phyloP scores from a whole-genome alignment of 768 basidiomycete genomes.

The Candolleomyces efflorescens region DNA sequence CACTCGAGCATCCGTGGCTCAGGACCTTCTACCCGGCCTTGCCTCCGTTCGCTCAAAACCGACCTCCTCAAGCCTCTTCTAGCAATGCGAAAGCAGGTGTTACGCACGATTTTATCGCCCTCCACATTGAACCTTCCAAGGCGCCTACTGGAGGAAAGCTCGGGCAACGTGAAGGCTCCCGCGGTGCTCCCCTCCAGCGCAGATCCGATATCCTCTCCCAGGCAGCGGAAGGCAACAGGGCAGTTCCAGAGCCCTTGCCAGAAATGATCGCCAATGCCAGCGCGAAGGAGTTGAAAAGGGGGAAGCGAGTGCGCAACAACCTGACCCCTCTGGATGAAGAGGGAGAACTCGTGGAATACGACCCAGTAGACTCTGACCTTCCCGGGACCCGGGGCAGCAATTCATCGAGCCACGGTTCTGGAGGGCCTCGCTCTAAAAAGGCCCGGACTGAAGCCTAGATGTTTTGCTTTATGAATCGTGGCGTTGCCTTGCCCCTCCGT shows the following conservation, averaged over 20 bases:
- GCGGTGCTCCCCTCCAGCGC: slow-evolving; percentile 37
- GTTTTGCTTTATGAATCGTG: not conserved
- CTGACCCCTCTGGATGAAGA: slow-evolving; percentile 43
- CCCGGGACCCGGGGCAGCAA: not conserved
- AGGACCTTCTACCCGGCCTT: slow-evolving; percentile 16
- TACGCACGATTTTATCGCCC: slow-evolving; percentile 20
- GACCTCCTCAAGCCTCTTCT: not conserved
- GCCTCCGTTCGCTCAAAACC: not conserved
- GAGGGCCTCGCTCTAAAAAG: not conserved
- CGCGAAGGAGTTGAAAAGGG: slow-evolving; percentile 14
- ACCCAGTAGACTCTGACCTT: not conserved
- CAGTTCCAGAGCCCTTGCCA: slow-evolving; percentile 47
- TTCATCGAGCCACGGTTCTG: not conserved
- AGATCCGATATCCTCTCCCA: slow-evolving; percentile 44
- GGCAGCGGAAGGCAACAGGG: slow-evolving; percentile 37
- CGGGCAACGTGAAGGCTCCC: slow-evolving; percentile 3
- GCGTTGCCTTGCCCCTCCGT: not conserved
- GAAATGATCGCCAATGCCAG: slow-evolving; percentile 50
- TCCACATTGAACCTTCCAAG: slow-evolving; percentile 24
- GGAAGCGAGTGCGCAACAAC: slow-evolving; percentile 41
- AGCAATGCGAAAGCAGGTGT: slow-evolving; percentile 15
- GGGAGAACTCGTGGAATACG: not conserved
- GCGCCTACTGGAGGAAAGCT: not conserved
- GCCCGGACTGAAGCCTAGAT: not conserved
- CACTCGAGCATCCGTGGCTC: slow-evolving; percentile 80